A percentile compares a stretch with the other conserved stretches of the same genome.
These are phyloP conservation scores for Phalaenopsis hybrid DNA, from an alignment of 116 monocot species.

Conservation along the genomic window DNA sequence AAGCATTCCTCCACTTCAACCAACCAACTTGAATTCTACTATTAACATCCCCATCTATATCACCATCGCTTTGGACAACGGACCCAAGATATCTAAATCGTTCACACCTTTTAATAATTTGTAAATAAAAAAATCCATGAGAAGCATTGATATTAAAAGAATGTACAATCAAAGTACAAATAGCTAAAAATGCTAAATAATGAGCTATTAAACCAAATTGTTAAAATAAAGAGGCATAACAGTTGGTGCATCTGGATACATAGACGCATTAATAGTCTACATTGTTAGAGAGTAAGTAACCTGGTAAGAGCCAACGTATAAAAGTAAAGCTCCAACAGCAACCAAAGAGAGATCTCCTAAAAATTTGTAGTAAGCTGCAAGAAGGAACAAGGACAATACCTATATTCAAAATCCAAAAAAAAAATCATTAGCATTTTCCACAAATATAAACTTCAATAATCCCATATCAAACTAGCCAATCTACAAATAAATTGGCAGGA, in stretches of 20 bases:
- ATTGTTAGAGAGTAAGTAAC: slow-evolving; percentile 15
- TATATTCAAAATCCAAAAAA: slow-evolving; percentile 17
- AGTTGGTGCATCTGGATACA: not conserved
- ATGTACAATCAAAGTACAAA: no score
- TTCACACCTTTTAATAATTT: no score
- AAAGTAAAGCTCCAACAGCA: slow-evolving; percentile 88
- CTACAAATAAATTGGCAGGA: not conserved
- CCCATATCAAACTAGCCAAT: not conserved
- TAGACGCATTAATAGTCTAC: not conserved
- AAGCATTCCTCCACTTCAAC: no score
- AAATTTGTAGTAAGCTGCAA: slow-evolving; percentile 85
- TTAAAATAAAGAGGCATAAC: no score
- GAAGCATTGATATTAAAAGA: no score
- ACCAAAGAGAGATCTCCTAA: slow-evolving; percentile 59
- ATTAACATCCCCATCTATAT: no score
- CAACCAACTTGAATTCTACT: no score
- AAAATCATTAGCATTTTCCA: not conserved
- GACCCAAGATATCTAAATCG: no score
- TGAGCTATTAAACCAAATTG: no score
- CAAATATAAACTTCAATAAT: not conserved
- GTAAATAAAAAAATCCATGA: no score
- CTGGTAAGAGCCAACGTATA: slow-evolving; percentile 98
- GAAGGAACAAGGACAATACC: slow-evolving; percentile 84
- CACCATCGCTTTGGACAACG: no score
- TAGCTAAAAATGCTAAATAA: no score